Conservation (phyloP, 768 basidiomycete species). For the Ramaria sp. region DNA sequence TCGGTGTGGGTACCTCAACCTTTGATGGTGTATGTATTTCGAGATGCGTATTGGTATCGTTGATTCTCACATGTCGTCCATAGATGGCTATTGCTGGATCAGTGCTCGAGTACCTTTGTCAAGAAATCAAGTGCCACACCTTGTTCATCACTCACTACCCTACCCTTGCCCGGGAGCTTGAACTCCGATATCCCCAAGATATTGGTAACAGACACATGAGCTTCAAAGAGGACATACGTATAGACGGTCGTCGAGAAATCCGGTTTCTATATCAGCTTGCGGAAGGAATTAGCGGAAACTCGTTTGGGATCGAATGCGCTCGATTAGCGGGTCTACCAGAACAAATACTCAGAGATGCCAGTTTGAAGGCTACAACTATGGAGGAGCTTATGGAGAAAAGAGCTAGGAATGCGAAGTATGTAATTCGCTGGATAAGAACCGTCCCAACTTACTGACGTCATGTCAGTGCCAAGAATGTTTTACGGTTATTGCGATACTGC, state of each 20-base stretch:
- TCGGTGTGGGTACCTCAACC: slow-evolving; percentile 86
- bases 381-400: slow-evolving; percentile 19
- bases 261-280: slow-evolving; percentile 79
- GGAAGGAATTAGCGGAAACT: slow-evolving; percentile 62
- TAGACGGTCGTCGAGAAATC: slow-evolving; percentile 69
- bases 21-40: slow-evolving; percentile 56
- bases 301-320: slow-evolving; percentile 90
- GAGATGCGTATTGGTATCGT: background rate
- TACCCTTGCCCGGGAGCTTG: slow-evolving; percentile 59
- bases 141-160: slow-evolving; percentile 97
- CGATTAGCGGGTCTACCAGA: slow-evolving; percentile 79
- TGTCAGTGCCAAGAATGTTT: background rate
- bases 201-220: slow-evolving; percentile 83
- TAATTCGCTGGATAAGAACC: background rate
- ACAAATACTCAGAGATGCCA: slow-evolving; percentile 50
- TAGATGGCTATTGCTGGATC: slow-evolving; percentile 85
- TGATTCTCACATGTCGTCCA: slow-evolving; percentile 1
- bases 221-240: slow-evolving; percentile 55
- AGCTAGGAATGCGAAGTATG: background rate
- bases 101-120: slow-evolving; percentile 61
- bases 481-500: background rate
- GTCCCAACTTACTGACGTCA: background rate
- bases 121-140: slow-evolving; percentile 52
- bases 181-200: slow-evolving; percentile 44
- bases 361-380: slow-evolving; percentile 40